Conservation (phyloP, 2,329 filamentous ascomycete genomes). For the Neoarthrinium moseri region DNA sequence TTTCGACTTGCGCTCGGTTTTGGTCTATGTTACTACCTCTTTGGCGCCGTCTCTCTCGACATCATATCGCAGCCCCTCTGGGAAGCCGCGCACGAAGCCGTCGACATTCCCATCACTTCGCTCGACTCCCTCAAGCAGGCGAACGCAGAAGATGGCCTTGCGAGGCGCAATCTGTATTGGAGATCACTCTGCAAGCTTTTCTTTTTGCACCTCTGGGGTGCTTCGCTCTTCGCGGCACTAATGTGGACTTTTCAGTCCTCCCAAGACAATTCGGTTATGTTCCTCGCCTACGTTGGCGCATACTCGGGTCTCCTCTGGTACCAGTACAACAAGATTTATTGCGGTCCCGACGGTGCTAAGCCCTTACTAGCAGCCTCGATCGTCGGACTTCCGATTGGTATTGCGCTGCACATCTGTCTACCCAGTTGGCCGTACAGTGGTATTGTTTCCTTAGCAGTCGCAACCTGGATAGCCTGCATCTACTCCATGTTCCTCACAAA, state of each 20-base stretch:
- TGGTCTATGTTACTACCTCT: conserved; percentile 6
- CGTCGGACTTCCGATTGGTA: neutral
- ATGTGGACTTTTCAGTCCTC: conserved; percentile 2
- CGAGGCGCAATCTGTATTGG: conserved; percentile 2
- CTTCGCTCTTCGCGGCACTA: neutral
- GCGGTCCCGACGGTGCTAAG: neutral
- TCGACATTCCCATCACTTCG: conserved; percentile 3
- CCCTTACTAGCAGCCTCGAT: neutral
- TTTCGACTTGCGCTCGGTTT: conserved; percentile 2
- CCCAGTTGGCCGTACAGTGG: neutral
- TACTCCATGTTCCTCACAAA: neutral
- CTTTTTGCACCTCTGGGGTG: conserved; percentile 5
- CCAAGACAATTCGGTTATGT: conserved; percentile 1
- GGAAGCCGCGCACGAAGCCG: neutral
- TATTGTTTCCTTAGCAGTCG: neutral
- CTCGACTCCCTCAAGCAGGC: conserved; percentile 3
- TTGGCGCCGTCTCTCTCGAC: conserved; percentile 2
- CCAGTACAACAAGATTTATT: conserved; percentile 7
- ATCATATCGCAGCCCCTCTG: conserved; percentile 4
- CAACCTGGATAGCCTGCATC: conserved; percentile 1
- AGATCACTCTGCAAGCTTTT: conserved; percentile 6
- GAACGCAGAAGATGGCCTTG: neutral
- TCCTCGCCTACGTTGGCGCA: neutral
- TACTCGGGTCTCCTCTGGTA: conserved; percentile 5
- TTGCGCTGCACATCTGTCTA: neutral